Evolutionary conservation across 768 basidiomycete species (phyloP), one percentile per base, ranked within the genome.

Genomic region (Collybia sp.): DNA sequence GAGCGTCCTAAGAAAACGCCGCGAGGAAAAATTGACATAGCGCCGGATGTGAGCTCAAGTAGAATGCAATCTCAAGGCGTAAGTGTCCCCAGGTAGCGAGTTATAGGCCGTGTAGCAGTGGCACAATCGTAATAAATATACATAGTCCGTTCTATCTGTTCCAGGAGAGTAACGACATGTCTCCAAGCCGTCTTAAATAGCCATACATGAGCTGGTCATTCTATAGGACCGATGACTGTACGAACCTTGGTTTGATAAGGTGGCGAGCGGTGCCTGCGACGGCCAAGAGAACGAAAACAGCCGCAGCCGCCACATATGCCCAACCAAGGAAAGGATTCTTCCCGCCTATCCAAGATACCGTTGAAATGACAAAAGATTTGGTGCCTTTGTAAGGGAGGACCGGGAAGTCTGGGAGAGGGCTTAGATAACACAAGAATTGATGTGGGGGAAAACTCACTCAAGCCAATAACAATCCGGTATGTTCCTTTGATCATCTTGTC

Each of bases 321-420:
- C 94, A 98, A 6, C 96, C 96, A 15, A 99, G 75, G 83, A 99
- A 99, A 1, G 93, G 84, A 57, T 99, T 97, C 70, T 95, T 94
- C 34, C 96, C 96, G 10, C 96, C 96, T 60, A 96, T 92, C 94
- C 95, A 98, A 1, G 94, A 92, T 12, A 96, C 93, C 2, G 95
- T 98, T 37, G 93, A 93, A 51, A 99, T 88, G 30, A 99, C 94
- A 49, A 99, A 76, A 0, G 93, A 93, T 66, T 99, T 99, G 9
- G 95, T 97, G 36, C 96, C 96, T 43, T 83, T 83, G 72, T 89
- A 99, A 8, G 84, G 77, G 40, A 79, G 71, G 41, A 98, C 95
- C 5, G 96, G 96, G 70, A 84, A 99, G 67, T 97, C 96, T 95
- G 56, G 44, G 19, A 37, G 44, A 34, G 43, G 20, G 5, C 32